Evolutionary conservation across 2,329 filamentous ascomycete species (phyloP).

Genomic region (Fusarium cyanostomum): DNA sequence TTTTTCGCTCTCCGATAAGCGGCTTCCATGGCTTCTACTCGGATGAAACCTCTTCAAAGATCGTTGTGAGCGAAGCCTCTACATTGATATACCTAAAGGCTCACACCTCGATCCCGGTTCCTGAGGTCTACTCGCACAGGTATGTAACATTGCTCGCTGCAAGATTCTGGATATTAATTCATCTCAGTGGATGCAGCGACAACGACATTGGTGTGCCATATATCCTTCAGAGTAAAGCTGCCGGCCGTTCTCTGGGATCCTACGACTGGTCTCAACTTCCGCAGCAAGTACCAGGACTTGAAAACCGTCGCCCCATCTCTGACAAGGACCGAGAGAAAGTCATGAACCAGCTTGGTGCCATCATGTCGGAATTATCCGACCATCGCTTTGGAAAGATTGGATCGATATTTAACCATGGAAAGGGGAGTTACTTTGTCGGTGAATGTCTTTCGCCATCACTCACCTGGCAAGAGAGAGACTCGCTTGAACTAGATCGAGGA

Average conservation of each 20-base stretch:
- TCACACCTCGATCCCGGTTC: no score
- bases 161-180: no score
- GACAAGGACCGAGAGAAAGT: conserved; percentile 21
- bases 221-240: conserved; percentile 37
- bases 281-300: conserved; percentile 7
- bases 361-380: conserved; percentile 17
- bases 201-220: conserved; percentile 38
- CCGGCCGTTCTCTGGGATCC: conserved; percentile 23
- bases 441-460: conserved; percentile 38
- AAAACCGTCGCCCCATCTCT: conserved; percentile 9
- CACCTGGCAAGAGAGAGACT: conserved; percentile 36
- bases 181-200: conserved; percentile 20
- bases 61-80: no score
- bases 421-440: conserved; percentile 19
- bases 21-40: no score
- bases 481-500: conserved; percentile 34
- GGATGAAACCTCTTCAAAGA: no score
- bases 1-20: no score
- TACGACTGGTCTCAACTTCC: conserved; percentile 31
- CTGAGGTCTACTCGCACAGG: no score
- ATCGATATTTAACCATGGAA: conserved; percentile 24
- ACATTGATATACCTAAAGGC: no score
- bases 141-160: no score
- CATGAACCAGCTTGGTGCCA: conserved; percentile 33
- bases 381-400: conserved; percentile 36